Evolutionary conservation across 257 asterid genomes (phyloP).

Genomic region (Solanum chiquidenum): DNA sequence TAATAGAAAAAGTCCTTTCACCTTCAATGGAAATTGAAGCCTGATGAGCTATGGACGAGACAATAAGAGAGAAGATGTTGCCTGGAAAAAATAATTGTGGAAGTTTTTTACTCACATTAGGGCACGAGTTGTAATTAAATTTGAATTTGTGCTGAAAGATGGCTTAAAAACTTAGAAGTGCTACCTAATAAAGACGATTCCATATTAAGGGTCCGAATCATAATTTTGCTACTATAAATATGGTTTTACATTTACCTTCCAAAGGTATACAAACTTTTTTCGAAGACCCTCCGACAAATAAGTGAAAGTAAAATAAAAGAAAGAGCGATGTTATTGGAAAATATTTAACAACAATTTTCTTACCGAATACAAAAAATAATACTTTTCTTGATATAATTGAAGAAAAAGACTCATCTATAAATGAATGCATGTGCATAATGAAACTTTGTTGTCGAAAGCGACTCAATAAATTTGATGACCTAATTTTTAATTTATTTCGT

Average conservation of each 20-base stretch:
- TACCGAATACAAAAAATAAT: no score
- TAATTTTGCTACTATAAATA: background rate
- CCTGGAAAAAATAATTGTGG: background rate
- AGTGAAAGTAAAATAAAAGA: background rate
- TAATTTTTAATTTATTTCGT: no score
- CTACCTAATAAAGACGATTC: background rate
- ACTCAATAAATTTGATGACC: background rate
- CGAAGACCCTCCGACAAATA: accelerated
- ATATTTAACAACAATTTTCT: background rate
- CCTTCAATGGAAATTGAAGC: background rate
- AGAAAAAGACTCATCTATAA: background rate
- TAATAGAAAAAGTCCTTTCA: background rate
- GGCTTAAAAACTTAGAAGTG: background rate
- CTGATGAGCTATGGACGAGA: background rate
- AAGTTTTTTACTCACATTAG: no score
- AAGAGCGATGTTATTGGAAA: background rate
- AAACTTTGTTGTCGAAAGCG: background rate
- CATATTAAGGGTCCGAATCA: background rate
- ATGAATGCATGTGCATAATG: background rate
- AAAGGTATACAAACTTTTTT: no score
- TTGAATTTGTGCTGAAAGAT: background rate
- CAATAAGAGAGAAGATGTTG: background rate
- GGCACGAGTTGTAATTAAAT: background rate
- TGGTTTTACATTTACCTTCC: background rate
- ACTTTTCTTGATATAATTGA: background rate